Evolutionary conservation across 2,329 filamentous ascomycete genomes (phyloP).

Genomic region (Colletotrichum sp.): DNA sequence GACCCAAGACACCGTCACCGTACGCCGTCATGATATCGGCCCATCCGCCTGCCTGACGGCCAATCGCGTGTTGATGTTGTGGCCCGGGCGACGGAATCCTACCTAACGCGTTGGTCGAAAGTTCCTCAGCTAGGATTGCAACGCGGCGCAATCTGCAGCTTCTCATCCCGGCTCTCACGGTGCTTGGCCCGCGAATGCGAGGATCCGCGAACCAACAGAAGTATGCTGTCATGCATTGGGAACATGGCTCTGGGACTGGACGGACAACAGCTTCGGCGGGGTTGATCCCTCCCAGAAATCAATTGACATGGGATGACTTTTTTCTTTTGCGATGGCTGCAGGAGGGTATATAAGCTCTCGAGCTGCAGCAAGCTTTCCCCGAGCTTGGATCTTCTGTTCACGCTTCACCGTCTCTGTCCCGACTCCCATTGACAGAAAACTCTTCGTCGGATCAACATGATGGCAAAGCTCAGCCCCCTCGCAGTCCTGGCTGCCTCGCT

Average conservation of each 20-base stretch:
- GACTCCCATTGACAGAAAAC: constrained; percentile 3
- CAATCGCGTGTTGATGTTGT: neutral
- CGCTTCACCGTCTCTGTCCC: constrained; percentile 4
- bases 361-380: neutral
- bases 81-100: constrained; percentile 5
- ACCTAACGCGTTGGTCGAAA: constrained; percentile 8
- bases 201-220: constrained; percentile 4
- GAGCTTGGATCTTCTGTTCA: neutral
- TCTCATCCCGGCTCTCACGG: neutral
- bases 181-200: constrained; percentile 2
- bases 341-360: constrained; percentile 17
- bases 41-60: neutral
- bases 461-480: constrained; percentile 41
- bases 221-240: constrained; percentile 2
- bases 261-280: neutral
- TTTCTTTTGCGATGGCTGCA: neutral
- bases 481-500: constrained; percentile 37
- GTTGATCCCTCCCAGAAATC: neutral
- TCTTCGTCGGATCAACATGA: constrained; percentile 28
- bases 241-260: neutral
- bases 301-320: constrained; percentile 5
- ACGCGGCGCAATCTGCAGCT: neutral
- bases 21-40: constrained; percentile 11
- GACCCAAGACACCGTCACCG: constrained; percentile 2
- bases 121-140: neutral